Base-by-base conservation (phyloP, 129 eudicot species). In the Centella asiatica region DNA sequence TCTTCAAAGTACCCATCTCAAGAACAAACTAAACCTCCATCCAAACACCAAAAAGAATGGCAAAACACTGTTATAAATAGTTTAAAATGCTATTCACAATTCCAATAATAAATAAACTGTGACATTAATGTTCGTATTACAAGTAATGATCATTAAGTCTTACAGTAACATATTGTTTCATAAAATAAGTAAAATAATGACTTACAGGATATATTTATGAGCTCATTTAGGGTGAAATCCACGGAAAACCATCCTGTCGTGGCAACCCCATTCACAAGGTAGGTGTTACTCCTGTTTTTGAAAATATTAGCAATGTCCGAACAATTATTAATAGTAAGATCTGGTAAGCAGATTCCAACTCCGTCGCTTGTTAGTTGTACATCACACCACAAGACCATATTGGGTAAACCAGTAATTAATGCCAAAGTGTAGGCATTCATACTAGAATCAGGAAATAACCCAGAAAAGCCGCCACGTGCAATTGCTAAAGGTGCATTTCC, bases 381-480 rank as follows among this genome's bases (percentile, higher is more conserved):
- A 32, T 83, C 85, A 51, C 89, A 83, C 89, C 85, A 83, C 19
- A 70, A 62, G 22, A 56, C 26, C 44, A 48, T 28, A 70, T 79
- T 39, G 17, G 80, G 73, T 57, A 73, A 69, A 37, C 89, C 60
- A 55, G 42, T 51, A 42, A 27, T 4, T 34, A 57, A 34, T 2
- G 85, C 82, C 15, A 76, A 12, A 6, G 15, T 1, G 59, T 79
- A 83, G 27, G 89, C 82, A 34, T 18, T 19, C 1, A 1, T 6
- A 52, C 89, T 79, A 13, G 89, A 79, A 63, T 72, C 82, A 20
- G 89, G 85, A 67, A 83, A 73, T 52, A 79, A 1, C 32, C 89
- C 89, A 15, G 89, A 83, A 71, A 72, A 72, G 49, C 89, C 89
- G 46, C 85, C 85, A 23, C 80, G 83, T 37, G 89, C 89, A 40